A percentile compares a stretch with the other conserved stretches of the same genome.
Conservation (phyloP, 352 stramenopile genomes). For the Proteromonas lacertae region DNA sequence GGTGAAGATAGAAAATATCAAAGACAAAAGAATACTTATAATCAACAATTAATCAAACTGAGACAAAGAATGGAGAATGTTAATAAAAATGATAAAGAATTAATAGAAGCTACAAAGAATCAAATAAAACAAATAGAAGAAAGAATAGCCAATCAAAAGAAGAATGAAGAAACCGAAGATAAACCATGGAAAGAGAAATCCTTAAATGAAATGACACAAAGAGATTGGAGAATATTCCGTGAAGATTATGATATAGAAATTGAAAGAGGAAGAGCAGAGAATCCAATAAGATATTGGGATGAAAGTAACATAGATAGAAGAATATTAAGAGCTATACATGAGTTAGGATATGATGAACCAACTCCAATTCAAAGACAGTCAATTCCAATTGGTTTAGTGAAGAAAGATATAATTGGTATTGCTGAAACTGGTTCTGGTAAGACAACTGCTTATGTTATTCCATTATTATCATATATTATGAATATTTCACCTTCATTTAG, state of each 20-base stretch:
- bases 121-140: too few species aligned
- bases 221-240: constrained; percentile 95
- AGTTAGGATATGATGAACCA: too few species aligned
- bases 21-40: constrained; percentile 20
- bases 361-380: constrained; percentile 94
- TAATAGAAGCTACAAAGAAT: too few species aligned
- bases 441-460: constrained; percentile 80
- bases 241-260: constrained; percentile 96
- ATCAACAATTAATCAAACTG: constrained; percentile 24
- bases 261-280: constrained; percentile 33
- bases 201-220: constrained; percentile 23
- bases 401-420: too few species aligned
- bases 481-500: too few species aligned
- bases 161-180: constrained; percentile 4
- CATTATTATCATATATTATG: too few species aligned
- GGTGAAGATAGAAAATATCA: constrained; percentile 63
- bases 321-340: constrained; percentile 9
- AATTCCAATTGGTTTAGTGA: constrained; percentile 34
- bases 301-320: constrained; percentile 24
- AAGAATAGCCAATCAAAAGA: constrained; percentile 14
- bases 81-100: constrained; percentile 7
- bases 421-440: constrained; percentile 93
- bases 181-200: constrained; percentile 63
- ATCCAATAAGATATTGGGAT: constrained; percentile 61
- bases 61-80: constrained; percentile 15